Evolutionary conservation across 306 rosid genomes (phyloP).

Genomic region (Malus orientalis): DNA sequence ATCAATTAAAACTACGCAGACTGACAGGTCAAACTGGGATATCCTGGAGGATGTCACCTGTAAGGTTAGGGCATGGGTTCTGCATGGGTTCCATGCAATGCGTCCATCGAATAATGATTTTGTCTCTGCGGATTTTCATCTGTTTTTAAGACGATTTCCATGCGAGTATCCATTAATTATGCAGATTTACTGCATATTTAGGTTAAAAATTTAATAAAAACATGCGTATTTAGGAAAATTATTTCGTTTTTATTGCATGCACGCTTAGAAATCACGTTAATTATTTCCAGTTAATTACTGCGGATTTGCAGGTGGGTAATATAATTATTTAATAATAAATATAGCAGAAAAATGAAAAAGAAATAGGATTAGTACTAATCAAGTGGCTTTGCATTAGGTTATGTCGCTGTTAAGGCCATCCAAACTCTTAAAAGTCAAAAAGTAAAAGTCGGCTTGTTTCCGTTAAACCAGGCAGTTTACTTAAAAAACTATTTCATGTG

Average conservation of each 20-base stretch:
- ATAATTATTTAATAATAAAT: neutral
- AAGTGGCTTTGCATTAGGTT: constrained; percentile 21
- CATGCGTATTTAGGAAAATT: neutral
- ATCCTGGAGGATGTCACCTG: neutral
- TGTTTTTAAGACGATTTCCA: neutral
- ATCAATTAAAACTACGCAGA: neutral
- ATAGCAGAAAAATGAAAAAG: neutral
- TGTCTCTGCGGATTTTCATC: neutral
- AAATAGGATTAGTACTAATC: neutral
- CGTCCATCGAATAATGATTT: neutral
- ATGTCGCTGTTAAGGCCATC: constrained; percentile 35
- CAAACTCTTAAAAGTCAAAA: constrained; percentile 49
- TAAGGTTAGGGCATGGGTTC: neutral
- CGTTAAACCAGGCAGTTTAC: constrained; percentile 49
- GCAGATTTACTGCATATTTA: no score
- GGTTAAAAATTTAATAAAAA: no score
- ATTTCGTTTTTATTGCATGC: neutral
- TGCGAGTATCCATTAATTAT: neutral
- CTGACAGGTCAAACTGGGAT: neutral
- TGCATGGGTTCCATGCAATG: neutral
- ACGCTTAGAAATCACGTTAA: neutral
- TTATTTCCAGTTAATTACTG: neutral
- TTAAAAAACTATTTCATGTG: constrained; percentile 11
- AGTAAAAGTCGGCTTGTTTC: constrained; percentile 43
- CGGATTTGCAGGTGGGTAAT: neutral